A percentile compares a stretch with the other conserved stretches of the same genome.
These are phyloP conservation scores for Meyerozyma sp. DNA, from an alignment of 1,139 yeast species.

Conservation along the genomic window DNA sequence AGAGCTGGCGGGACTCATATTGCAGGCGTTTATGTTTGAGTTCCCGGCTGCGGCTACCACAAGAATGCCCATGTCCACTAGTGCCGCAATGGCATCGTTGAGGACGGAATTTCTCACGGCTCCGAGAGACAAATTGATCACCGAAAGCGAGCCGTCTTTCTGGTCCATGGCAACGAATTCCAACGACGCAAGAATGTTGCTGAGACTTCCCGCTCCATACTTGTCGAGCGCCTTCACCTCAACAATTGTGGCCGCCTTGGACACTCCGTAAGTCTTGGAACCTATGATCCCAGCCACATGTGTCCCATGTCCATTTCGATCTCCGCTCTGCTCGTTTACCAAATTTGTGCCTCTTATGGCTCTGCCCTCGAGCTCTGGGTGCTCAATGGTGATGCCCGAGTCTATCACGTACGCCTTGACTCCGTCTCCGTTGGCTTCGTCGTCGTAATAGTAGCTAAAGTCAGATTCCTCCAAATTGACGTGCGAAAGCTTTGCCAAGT, in stretches of 20 bases:
- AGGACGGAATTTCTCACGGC: slow-evolving; percentile 60
- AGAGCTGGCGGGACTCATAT: slow-evolving; percentile 77
- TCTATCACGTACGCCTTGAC: slow-evolving; percentile 79
- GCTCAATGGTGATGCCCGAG: slow-evolving; percentile 58
- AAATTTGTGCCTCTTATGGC: slow-evolving; percentile 56
- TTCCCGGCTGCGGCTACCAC: slow-evolving; percentile 92
- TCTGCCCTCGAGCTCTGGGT: slow-evolving; percentile 64
- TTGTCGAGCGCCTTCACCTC: slow-evolving; percentile 68
- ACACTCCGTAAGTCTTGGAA: slow-evolving; percentile 71
- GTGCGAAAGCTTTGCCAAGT: slow-evolving; percentile 61
- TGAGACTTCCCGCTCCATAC: slow-evolving; percentile 62
- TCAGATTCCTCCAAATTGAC: slow-evolving; percentile 17
- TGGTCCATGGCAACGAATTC: slow-evolving; percentile 55
- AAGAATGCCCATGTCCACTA: slow-evolving; percentile 63
- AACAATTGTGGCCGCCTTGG: slow-evolving; percentile 58
- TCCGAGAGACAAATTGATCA: slow-evolving; percentile 64
- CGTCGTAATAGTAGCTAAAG: slow-evolving; percentile 38
- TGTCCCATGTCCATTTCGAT: slow-evolving; percentile 72
- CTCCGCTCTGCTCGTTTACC: slow-evolving; percentile 59
- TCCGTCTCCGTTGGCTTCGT: slow-evolving; percentile 41
- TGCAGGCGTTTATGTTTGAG: slow-evolving; percentile 69
- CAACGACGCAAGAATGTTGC: slow-evolving; percentile 64
- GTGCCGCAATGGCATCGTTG: slow-evolving; percentile 70
- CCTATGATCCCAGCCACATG: slow-evolving; percentile 92
- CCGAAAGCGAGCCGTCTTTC: not conserved